A percentile compares a stretch with the other conserved stretches of the same genome.
phyloP scores from a whole-genome alignment of 768 basidiomycete species.

The Coprinellus aureogranulatus region DNA sequence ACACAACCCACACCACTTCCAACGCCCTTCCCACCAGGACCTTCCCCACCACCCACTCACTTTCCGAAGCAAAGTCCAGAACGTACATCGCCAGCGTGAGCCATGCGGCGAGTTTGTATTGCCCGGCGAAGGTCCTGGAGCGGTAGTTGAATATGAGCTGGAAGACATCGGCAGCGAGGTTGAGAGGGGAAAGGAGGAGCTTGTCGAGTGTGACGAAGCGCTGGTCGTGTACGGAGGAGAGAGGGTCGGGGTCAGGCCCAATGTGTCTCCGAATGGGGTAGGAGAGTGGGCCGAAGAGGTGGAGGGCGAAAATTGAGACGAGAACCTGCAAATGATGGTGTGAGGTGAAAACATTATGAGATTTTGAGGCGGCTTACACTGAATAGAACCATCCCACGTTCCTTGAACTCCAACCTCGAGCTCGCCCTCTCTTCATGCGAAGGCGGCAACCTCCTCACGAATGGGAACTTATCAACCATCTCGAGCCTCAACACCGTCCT shows the following conservation, averaged over 20 bases:
- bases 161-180: conserved; percentile 13
- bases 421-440: conserved; percentile 31
- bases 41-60: neutral
- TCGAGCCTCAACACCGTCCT: neutral
- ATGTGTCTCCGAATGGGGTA: conserved; percentile 10
- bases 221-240: neutral
- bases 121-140: conserved; percentile 22
- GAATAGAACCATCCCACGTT: neutral
- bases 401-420: conserved; percentile 14
- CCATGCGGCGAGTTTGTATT: conserved; percentile 10
- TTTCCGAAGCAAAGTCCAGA: neutral
- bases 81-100: neutral
- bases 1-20: neutral
- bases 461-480: neutral
- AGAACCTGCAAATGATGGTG: conserved; percentile 2
- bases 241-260: neutral
- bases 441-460: conserved; percentile 25
- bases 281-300: conserved; percentile 1
- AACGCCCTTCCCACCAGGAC: neutral
- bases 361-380: too few species aligned
- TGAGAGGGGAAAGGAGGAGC: conserved; percentile 7
- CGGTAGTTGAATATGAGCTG: conserved; percentile 24
- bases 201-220: neutral
- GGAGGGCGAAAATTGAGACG: neutral
- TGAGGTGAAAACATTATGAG: too few species aligned